Evolutionary conservation across 176 grass and related monocot species (phyloP), one percentile per base, ranked within the genome.

Genomic region (Phragmites australis): DNA sequence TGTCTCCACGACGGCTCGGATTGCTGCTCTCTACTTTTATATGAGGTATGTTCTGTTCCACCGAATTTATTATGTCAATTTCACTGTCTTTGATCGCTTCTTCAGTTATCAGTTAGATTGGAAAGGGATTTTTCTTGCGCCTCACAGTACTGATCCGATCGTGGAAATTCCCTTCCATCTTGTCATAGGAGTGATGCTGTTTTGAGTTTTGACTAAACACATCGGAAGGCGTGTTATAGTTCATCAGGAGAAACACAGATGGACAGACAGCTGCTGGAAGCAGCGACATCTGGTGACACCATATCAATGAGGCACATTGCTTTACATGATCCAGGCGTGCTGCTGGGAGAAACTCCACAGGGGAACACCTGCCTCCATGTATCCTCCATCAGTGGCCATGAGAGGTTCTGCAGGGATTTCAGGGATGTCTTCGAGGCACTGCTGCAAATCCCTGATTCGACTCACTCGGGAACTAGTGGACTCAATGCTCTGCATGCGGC

Each of bases 351-450:
- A 12, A 86, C 54, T 26, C 76, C 21, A 2, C 14, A 54, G 1
- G 75, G 47, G 30, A 86, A 52, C 48, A 86, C 29, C 17, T 86
- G 83, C 40, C 83, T 86, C 12, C 83, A 86, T 40, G 69, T 86
- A 4, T 67, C 72, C 1, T 60, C 57, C 51, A 32, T 21, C 1
- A 26, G 56, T 29, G 82, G 59, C 14, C 27, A 65, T 6, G 0
- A 27, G 0, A 0, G 0, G 7, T 81, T 87, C 29, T 65, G 52
- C 22, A 37, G 0, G 22, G 49, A 56, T 14, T 78, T 65, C 18
- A 11, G 0, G 3, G 26, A 45, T 14, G 49, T 88, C 1, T 59
- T 42, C 1, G 0, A 63, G 14, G 29, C 9, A 1, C 46, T 49
- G 0, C 1, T 78, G 6, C 0, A 18, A 9, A 23, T 6, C 18